Percentiles rank a stretch among this genome's conserved stretches.
These are phyloP conservation scores for Heterobasidion parviporum DNA, from an alignment of 1,284 basidiomycete genomes.

Conservation along the genomic window DNA sequence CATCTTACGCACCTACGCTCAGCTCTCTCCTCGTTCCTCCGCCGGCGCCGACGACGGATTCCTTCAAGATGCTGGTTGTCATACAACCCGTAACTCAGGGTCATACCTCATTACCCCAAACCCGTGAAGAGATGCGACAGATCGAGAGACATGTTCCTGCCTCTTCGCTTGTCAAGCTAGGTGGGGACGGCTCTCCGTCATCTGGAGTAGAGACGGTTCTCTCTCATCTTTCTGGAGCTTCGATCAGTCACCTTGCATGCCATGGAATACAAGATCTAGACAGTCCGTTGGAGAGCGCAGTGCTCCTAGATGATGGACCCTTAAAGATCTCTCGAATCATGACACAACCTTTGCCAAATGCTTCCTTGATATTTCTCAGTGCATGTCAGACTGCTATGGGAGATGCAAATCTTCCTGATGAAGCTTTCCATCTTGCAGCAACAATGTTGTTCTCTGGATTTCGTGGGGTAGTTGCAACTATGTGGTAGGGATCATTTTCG, in stretches of 20 bases:
- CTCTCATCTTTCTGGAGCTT: not conserved
- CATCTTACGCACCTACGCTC: constrained; percentile 15
- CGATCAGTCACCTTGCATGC: constrained; percentile 4
- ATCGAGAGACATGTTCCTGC: not conserved
- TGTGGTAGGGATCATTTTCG: not conserved
- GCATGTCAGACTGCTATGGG: not conserved
- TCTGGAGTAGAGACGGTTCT: not conserved
- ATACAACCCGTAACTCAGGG: not conserved
- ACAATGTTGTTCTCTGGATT: not conserved
- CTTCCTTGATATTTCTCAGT: not conserved
- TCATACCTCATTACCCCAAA: not conserved
- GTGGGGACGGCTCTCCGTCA: not conserved
- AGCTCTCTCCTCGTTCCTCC: not conserved
- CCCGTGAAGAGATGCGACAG: not conserved
- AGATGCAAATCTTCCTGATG: not conserved
- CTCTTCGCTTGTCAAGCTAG: not conserved
- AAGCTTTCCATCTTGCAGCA: not conserved
- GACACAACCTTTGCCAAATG: not conserved
- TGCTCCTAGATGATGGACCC: not conserved
- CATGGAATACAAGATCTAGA: constrained; percentile 2
- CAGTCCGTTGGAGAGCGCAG: constrained; percentile 2
- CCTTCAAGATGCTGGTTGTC: not conserved
- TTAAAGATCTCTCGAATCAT: not conserved
- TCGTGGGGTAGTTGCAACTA: not conserved
- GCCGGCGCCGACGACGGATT: not conserved